Base-by-base conservation (phyloP, 108 stramenopile genomes). In the Cyclotella atomus region DNA sequence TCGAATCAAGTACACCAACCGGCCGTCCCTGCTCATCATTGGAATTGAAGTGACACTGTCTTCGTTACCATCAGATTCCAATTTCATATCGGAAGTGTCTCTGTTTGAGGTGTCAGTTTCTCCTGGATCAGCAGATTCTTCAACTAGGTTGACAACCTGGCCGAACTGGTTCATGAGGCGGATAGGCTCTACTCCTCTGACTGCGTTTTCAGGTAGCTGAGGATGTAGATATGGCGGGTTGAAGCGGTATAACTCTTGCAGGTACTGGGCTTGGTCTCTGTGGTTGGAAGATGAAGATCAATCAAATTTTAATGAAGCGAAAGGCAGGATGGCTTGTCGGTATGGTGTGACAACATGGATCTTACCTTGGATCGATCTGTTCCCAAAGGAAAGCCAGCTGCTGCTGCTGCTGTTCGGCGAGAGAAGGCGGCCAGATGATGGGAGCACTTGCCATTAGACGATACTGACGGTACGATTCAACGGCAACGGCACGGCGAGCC, bases 391-490 rank as follows among this genome's bases (percentile, higher is more conserved):
- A 56, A 28, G 55, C 55, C 25, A 56, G 16, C 27, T 56, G 55
- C 29, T 56, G 55, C 27, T 56, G 25, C 28, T 56, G 55, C 17
- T 30, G 55, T 16, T 56, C 5, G 16, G 55, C 55, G 4, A 56
- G 28, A 16, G 24, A 6, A 8, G 10, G 55, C 5, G 55, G 55
- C 25, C 29, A 30, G 3, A 56, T 56, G 55, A 56, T 56, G 25
- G 55, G 55, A 30, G 55, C 55, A 30, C 25, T 30, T 6, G 55
- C 55, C 5, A 56, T 7, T 3, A 15, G 5, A n/a, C 55, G 55
- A 56, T 56, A 56, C 25, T 56, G 55, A 6, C 55, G 55, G 27
- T 56, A 56, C 6, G 29, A 5, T 28, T 56, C 55, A 41, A n/a
- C n/a, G 16, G 55, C 55, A 56, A 27, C 21, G 16, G 29, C 28